Percentiles rank a stretch among this genome's conserved stretches.
Conservation (phyloP, 805 yeast species). For the Candida sanyiensis region DNA sequence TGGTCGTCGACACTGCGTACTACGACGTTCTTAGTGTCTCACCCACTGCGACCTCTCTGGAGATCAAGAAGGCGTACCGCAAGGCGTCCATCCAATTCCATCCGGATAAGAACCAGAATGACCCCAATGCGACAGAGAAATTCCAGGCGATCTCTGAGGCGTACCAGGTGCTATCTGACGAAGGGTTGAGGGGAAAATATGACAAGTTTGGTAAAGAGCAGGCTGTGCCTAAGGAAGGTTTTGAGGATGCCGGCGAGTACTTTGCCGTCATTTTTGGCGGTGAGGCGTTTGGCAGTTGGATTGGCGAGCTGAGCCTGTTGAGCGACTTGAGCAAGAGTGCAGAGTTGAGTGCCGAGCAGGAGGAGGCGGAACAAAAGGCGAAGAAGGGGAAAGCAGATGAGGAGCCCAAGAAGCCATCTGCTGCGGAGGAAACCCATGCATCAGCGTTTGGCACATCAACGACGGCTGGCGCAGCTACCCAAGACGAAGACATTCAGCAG, state of each 20-base stretch:
- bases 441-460: background rate
- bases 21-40: constrained; percentile 61
- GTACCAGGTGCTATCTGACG: constrained; percentile 70
- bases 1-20: constrained; percentile 74
- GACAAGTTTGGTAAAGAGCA: constrained; percentile 73
- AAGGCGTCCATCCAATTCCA: constrained; percentile 71
- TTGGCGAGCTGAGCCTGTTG: constrained; percentile 81
- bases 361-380: constrained; percentile 16
- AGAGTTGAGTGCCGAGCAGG: constrained; percentile 44
- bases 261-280: constrained; percentile 80
- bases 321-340: constrained; percentile 65
- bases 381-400: background rate
- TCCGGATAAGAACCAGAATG: constrained; percentile 77
- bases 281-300: constrained; percentile 77
- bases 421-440: too few relatives aligned
- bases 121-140: constrained; percentile 68
- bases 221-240: constrained; percentile 64
- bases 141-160: constrained; percentile 63
- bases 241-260: constrained; percentile 67
- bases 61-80: constrained; percentile 75
- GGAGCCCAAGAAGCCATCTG: too few relatives aligned
- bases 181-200: constrained; percentile 55
- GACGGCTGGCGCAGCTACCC: background rate
- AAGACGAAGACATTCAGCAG: constrained; percentile 1
- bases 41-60: constrained; percentile 53